These are phyloP conservation scores for Monosporascus sp. DNA, from an alignment of 2,329 filamentous ascomycete species.

Conservation along the genomic window DNA sequence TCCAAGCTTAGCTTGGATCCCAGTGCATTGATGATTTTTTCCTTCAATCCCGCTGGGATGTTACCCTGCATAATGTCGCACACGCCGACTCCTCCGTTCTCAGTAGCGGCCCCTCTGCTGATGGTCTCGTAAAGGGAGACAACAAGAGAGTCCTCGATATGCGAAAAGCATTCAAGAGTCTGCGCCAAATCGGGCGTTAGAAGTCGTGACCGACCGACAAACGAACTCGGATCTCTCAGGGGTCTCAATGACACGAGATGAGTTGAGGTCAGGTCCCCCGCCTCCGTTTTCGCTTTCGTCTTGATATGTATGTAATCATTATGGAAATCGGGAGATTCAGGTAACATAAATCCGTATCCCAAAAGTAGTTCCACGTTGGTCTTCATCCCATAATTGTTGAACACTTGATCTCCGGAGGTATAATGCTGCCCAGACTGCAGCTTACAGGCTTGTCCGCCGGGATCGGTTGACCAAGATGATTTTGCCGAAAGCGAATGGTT, in stretches of 20 bases:
- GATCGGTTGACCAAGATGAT: slow-evolving; percentile 48
- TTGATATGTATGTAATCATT: slow-evolving; percentile 57
- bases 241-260: slow-evolving; percentile 47
- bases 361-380: slow-evolving; percentile 67
- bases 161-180: slow-evolving; percentile 37
- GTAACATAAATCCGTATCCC: slow-evolving; percentile 57
- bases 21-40: slow-evolving; percentile 28
- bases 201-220: slow-evolving; percentile 39
- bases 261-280: slow-evolving; percentile 21
- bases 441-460: slow-evolving; percentile 31
- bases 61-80: slow-evolving; percentile 38
- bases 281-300: slow-evolving; percentile 31
- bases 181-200: slow-evolving; percentile 24
- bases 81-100: slow-evolving; percentile 18
- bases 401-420: slow-evolving; percentile 46
- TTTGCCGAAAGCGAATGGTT: slow-evolving; percentile 62
- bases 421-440: slow-evolving; percentile 39
- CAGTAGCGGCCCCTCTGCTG: slow-evolving; percentile 11
- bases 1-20: slow-evolving; percentile 33
- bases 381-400: slow-evolving; percentile 62
- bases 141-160: slow-evolving; percentile 48
- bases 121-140: slow-evolving; percentile 41
- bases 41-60: slow-evolving; percentile 34
- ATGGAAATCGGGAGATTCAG: slow-evolving; percentile 41
- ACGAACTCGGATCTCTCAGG: slow-evolving; percentile 40